These are phyloP conservation scores for Beauveria rudraprayagi DNA, from an alignment of 2,329 filamentous ascomycete species.

Conservation along the genomic window DNA sequence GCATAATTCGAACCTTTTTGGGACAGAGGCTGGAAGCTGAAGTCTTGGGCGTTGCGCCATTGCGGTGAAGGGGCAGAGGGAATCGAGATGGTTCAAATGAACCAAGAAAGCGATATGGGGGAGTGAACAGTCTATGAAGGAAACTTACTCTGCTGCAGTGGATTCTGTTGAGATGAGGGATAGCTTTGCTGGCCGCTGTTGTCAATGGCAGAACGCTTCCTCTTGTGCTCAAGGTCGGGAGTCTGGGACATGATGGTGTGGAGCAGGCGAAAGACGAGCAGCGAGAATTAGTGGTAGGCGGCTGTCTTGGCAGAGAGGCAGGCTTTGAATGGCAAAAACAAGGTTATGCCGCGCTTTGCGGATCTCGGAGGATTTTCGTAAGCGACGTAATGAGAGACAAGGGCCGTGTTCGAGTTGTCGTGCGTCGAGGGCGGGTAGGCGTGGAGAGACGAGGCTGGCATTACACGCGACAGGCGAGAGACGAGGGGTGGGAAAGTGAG, in stretches of 20 bases:
- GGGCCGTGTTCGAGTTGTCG: not conserved
- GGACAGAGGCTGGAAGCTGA: conserved; percentile 4
- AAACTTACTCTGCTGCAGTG: not conserved
- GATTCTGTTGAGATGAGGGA: not conserved
- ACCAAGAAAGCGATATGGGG: not conserved
- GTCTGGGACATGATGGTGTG: conserved; percentile 8
- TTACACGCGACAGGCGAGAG: not conserved
- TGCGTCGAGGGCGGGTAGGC: not conserved
- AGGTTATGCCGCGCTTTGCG: not conserved
- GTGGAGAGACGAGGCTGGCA: not conserved
- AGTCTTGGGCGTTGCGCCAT: conserved; percentile 1
- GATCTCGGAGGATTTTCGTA: not conserved
- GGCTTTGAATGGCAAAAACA: not conserved
- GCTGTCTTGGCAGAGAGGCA: not conserved
- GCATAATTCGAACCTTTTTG: not conserved
- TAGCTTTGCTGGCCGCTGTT: not conserved
- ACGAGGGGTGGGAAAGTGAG: not conserved
- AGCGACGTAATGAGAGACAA: not conserved
- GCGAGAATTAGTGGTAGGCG: not conserved
- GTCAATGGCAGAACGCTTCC: conserved; percentile 10
- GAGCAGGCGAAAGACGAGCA: not conserved
- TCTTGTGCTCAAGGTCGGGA: conserved; percentile 12
- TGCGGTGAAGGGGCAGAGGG: not conserved
- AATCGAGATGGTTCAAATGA: not conserved
- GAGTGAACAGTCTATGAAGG: not conserved